Percentiles rank a stretch among this genome's conserved stretches.
These are phyloP conservation scores for Coemansia sp. DNA, from an alignment of 371 early-diverging fungal genomes.

Conservation along the genomic window DNA sequence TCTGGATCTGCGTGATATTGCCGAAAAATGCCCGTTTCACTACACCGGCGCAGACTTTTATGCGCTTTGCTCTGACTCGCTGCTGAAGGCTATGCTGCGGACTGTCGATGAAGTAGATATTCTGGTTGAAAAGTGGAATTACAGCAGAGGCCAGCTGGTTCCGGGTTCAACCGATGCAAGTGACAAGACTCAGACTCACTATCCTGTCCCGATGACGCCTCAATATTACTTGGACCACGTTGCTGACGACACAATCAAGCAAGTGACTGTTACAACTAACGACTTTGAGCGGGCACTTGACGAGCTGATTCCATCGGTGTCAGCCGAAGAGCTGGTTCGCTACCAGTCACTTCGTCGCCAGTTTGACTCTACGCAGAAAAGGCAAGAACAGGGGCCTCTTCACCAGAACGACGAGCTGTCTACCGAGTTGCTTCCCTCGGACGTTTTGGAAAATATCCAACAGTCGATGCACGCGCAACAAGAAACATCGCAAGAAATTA, in stretches of 20 bases:
- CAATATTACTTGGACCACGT: conserved; percentile 83
- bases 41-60: conserved; percentile 98
- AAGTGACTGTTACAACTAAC: conserved; percentile 69
- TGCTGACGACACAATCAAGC: conserved; percentile 62
- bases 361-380: conserved; percentile 50
- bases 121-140: conserved; percentile 53
- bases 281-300: conserved; percentile 84
- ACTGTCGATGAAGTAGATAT: conserved; percentile 78
- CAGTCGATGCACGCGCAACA: background rate
- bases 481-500: background rate
- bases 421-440: background rate
- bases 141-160: background rate
- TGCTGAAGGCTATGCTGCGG: conserved; percentile 92
- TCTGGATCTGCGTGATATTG: conserved; percentile 70
- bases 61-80: conserved; percentile 95
- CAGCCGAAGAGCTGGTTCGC: conserved; percentile 82
- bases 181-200: conserved; percentile 1
- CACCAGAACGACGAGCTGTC: background rate
- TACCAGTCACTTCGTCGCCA: conserved; percentile 72
- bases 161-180: background rate
- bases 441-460: background rate
- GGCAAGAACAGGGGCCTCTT: background rate
- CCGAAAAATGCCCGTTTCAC: conserved; percentile 83
- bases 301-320: conserved; percentile 88
- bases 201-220: conserved; percentile 63